These are phyloP conservation scores for Pochonia chlamydosporia DNA, from an alignment of 2,329 filamentous ascomycete genomes.

Conservation along the genomic window DNA sequence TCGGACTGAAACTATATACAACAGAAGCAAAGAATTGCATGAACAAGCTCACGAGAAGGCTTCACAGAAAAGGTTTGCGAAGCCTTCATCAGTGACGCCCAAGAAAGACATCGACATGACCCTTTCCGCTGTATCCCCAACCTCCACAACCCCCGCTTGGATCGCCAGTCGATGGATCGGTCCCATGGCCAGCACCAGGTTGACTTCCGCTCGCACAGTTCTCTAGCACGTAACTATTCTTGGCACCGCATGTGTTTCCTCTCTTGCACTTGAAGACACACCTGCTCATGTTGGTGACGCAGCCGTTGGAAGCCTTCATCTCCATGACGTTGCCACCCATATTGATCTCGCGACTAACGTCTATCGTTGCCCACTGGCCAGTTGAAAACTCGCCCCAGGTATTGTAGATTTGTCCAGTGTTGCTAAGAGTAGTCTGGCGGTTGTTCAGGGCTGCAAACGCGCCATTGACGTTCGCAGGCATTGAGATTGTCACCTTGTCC, in stretches of 20 bases:
- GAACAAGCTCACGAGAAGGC: too few relatives aligned
- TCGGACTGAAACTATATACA: too few relatives aligned
- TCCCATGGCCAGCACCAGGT: constrained; percentile 14
- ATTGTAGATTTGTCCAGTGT: constrained; percentile 32
- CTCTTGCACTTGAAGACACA: constrained; percentile 37
- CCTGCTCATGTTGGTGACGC: constrained; percentile 31
- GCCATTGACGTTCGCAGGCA: too few relatives aligned
- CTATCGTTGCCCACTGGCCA: constrained; percentile 30
- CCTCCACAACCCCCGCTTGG: constrained; percentile 24
- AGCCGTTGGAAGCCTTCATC: constrained; percentile 27
- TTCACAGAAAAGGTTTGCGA: too few relatives aligned
- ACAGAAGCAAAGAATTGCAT: too few relatives aligned
- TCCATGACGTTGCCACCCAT: constrained; percentile 33
- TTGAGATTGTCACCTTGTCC: too few relatives aligned
- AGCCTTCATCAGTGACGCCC: too few relatives aligned
- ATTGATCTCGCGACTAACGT: constrained; percentile 37
- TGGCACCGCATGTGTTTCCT: constrained; percentile 24
- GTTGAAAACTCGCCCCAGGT: constrained; percentile 40
- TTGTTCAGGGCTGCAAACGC: too few relatives aligned
- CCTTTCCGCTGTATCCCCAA: constrained; percentile 19
- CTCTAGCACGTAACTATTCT: constrained; percentile 30
- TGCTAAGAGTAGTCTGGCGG: constrained; percentile 16
- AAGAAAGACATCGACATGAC: constrained; percentile 8
- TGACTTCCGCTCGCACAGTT: constrained; percentile 24
- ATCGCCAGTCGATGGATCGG: constrained; percentile 14